phyloP scores from a whole-genome alignment of 2,329 filamentous ascomycete species.

The Colletotrichum higginsianum region DNA sequence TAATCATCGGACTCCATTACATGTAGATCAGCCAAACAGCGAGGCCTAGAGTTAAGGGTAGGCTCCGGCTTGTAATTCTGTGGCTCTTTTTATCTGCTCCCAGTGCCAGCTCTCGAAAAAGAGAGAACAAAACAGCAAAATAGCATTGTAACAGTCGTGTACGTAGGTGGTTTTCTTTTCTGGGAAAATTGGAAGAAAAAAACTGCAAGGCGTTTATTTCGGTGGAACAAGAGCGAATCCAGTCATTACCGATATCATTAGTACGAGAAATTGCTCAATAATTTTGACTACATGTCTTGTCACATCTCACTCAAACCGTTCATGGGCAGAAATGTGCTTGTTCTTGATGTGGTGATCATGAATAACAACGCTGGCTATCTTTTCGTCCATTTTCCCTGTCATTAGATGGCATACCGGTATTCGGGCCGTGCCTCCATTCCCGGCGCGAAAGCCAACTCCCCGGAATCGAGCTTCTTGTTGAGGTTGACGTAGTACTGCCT shows the following conservation, averaged over 20 bases:
- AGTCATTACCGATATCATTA: neutral
- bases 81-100: neutral
- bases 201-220: neutral
- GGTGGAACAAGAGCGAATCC: neutral
- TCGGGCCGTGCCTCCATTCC: no score
- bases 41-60: neutral
- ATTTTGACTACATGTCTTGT: no score
- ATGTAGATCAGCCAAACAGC: neutral
- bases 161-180: neutral
- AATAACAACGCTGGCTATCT: neutral
- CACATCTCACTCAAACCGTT: no score
- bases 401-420: no score
- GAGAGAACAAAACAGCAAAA: constrained; percentile 11
- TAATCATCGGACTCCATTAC: neutral
- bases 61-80: neutral
- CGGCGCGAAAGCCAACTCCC: no score
- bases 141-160: constrained; percentile 3
- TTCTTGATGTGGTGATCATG: constrained; percentile 37
- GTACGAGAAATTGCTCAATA: no score
- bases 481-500: no score
- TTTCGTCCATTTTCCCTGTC: no score
- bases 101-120: neutral
- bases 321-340: constrained; percentile 23
- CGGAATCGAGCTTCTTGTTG: no score
- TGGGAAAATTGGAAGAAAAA: neutral